Evolutionary conservation across 108 stramenopile species (phyloP), one percentile per base, ranked within the genome.

Genomic region (Conticribra guillardii): DNA sequence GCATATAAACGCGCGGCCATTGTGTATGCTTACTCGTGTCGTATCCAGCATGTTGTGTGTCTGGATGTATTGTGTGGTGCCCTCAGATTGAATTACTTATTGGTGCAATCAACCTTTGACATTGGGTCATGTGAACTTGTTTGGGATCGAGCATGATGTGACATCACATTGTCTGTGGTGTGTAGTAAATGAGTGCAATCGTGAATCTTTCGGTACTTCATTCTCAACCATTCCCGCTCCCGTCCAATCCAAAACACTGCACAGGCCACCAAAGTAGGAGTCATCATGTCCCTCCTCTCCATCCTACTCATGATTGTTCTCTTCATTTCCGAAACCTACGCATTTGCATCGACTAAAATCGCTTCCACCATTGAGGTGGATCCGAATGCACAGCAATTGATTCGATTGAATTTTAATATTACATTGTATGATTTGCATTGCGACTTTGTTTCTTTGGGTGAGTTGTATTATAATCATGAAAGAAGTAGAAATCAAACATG

Each of bases 371-470:
- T 96, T 63, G 80, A 85, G 15, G 59, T 98, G 53, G 96, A 97
- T 81, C 84, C 88, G 27, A 94, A 93, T 65, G 50, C 54, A 1
- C 74, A 74, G 26, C 44, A 52, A 14, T 31, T 22, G 26, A 69
- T 97, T 27, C 79, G 89, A 23, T 74, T 97, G 49, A 96, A 97
- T 72, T 97, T 97, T 72, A 96, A 97, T 71, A 84, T 97, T 41
- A 96, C 94, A 37, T 50, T 97, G 67, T 71, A 92, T 53, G 91
- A 92, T 81, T 61, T 97, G 44, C 89, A 94, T 50, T 97, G 96
- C 76, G 96, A 97, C 67, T 96, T 89, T 74, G 91, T 93, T 5
- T 76, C 80, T 5, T 89, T 97, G 2, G 96, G 71, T 72, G 41
- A 72, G 71, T 54, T n/a, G 32, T 52, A 5, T 52, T 44, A 44